phyloP scores from a whole-genome alignment of 129 eudicot species.

The Ambrosia artemisiifolia region DNA sequence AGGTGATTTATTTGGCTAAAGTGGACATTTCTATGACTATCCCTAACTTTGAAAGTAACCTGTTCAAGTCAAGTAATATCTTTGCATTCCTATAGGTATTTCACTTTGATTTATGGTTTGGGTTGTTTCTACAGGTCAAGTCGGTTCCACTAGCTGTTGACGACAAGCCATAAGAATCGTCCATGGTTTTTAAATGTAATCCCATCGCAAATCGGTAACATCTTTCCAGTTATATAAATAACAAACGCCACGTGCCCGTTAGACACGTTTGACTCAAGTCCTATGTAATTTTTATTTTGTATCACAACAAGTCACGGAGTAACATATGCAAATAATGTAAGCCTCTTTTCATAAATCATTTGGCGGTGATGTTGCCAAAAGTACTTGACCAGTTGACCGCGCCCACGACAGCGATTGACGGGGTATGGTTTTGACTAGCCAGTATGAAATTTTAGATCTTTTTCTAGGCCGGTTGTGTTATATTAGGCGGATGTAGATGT shows the following conservation, averaged over 20 bases:
- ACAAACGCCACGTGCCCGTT: neutral
- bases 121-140: slow-evolving; percentile 45
- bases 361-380: neutral
- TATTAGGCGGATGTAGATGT: slow-evolving; percentile 2
- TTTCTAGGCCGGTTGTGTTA: neutral
- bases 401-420: neutral
- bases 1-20: neutral
- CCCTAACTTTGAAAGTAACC: no score
- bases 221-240: slow-evolving; percentile 7
- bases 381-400: no score
- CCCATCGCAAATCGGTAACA: neutral
- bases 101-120: neutral
- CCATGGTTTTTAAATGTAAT: neutral
- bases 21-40: neutral
- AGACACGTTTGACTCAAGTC: neutral
- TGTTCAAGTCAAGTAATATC: neutral
- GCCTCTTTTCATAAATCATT: neutral
- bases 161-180: slow-evolving; percentile 19
- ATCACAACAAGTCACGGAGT: neutral
- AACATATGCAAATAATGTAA: neutral
- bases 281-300: neutral
- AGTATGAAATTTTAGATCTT: neutral
- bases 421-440: no score
- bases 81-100: neutral
- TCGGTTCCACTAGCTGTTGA: slow-evolving; percentile 75